Evolutionary conservation across 2,329 filamentous ascomycete species (phyloP).

Genomic region (Akanthomyces uredinophilus): DNA sequence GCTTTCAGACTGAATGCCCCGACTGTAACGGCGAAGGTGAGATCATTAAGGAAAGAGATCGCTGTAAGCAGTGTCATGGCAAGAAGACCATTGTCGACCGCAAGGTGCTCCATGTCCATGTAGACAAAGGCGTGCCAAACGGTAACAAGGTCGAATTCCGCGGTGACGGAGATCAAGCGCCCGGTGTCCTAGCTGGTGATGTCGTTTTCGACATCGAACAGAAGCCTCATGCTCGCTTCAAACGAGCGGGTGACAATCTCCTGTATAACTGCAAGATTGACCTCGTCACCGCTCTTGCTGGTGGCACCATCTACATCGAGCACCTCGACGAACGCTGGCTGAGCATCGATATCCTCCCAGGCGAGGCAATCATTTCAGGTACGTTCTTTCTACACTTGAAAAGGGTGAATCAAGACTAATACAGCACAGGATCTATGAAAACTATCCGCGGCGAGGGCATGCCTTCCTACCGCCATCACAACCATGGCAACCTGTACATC

Average conservation of each 20-base stretch:
- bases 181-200: conserved; percentile 87
- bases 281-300: conserved; percentile 87
- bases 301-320: conserved; percentile 87
- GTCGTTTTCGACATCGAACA: conserved; percentile 99
- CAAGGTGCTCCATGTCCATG: conserved; percentile 96
- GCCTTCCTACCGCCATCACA: conserved; percentile 92
- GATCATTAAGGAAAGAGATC: conserved; percentile 93
- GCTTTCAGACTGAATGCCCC: conserved; percentile 97
- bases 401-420: conserved; percentile 20
- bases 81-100: conserved; percentile 98
- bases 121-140: conserved; percentile 88
- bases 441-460: conserved; percentile 95
- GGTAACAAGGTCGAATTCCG: conserved; percentile 97
- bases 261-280: conserved; percentile 96
- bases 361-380: conserved; percentile 92
- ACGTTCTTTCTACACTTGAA: conserved; percentile 34
- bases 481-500: conserved; percentile 93
- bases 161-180: conserved; percentile 93
- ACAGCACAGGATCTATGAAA: conserved; percentile 70
- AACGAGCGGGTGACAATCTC: conserved; percentile 91
- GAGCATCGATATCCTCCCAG: conserved; percentile 84
- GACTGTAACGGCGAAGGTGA: conserved; percentile 98
- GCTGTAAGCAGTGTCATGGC: conserved; percentile 91
- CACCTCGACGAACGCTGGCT: conserved; percentile 97
- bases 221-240: conserved; percentile 95